phyloP scores from a whole-genome alignment of 2,329 filamentous ascomycete genomes.

The Diaporthe sp. region DNA sequence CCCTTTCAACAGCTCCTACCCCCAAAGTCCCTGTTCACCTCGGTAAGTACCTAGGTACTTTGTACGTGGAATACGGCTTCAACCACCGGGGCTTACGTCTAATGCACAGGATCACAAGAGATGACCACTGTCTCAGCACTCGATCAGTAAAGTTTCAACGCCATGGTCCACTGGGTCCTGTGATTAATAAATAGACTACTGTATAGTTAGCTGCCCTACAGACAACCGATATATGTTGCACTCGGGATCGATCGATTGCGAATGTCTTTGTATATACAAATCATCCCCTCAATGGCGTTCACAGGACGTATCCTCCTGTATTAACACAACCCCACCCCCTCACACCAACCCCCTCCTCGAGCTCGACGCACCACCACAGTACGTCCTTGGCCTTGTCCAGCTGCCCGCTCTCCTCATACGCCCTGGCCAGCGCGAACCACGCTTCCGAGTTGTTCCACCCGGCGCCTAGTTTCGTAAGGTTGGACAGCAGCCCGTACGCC shows the following conservation, averaged over 20 bases:
- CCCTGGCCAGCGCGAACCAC: conserved; percentile 88
- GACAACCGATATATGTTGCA: background rate
- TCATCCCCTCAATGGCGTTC: conserved; percentile 29
- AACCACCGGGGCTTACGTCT: background rate
- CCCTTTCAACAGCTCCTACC: background rate
- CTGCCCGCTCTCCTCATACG: conserved; percentile 89
- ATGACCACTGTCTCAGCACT: background rate
- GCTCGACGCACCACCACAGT: conserved; percentile 96
- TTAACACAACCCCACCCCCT: conserved; percentile 81
- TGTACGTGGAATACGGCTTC: background rate
- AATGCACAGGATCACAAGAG: background rate
- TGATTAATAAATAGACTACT: conserved; percentile 21
- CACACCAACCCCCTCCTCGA: conserved; percentile 86
- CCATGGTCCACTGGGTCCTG: background rate
- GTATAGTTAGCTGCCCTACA: conserved; percentile 2
- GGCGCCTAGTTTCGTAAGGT: conserved; percentile 83
- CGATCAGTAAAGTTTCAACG: background rate
- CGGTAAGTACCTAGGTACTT: background rate
- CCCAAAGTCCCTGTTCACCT: background rate
- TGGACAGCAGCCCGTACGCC: conserved; percentile 84
- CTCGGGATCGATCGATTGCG: background rate
- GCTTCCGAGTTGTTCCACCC: conserved; percentile 95
- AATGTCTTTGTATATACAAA: conserved; percentile 5
- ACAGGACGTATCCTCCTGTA: conserved; percentile 74
- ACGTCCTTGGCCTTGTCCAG: conserved; percentile 89